These are phyloP conservation scores for Alternaria sp. DNA, from an alignment of 2,329 filamentous ascomycete genomes.

Conservation along the genomic window DNA sequence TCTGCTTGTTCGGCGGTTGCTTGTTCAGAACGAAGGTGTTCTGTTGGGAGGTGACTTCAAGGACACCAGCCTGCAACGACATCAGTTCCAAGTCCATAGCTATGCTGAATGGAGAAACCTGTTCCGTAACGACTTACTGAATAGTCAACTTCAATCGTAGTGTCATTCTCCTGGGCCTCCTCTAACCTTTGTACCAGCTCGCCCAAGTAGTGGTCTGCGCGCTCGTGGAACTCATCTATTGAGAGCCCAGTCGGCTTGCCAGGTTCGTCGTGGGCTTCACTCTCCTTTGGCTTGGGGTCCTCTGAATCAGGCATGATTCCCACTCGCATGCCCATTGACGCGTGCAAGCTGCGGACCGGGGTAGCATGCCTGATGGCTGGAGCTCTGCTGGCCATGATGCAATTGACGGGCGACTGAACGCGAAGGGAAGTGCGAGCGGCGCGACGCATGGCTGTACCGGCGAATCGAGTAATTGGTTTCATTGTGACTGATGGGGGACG, in stretches of 20 bases:
- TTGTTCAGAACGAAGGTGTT: conserved; percentile 93
- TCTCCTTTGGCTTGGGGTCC: conserved; percentile 51
- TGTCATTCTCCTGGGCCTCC: conserved; percentile 73
- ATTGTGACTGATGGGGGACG: conserved; percentile 21
- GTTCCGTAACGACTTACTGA: conserved; percentile 67
- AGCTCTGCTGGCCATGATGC: conserved; percentile 37
- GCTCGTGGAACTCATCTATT: conserved; percentile 76
- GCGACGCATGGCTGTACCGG: conserved; percentile 33
- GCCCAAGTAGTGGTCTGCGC: conserved; percentile 78
- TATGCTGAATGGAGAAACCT: neutral
- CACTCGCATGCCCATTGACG: conserved; percentile 28
- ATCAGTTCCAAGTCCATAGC: conserved; percentile 16
- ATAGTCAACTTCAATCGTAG: conserved; percentile 88
- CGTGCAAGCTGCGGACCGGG: conserved; percentile 37
- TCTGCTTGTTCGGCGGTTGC: conserved; percentile 95
- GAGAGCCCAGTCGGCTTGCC: conserved; percentile 70
- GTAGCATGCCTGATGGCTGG: conserved; percentile 19
- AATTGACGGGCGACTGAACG: conserved; percentile 33
- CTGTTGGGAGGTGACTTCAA: conserved; percentile 76
- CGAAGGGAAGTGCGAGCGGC: conserved; percentile 33
- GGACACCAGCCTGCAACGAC: conserved; percentile 77
- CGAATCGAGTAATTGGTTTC: conserved; percentile 38
- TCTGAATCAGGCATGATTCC: conserved; percentile 58
- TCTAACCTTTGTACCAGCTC: conserved; percentile 70
- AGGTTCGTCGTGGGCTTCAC: conserved; percentile 48